phyloP scores from a whole-genome alignment of 2,329 filamentous ascomycete species.

The Trichophyton simii region DNA sequence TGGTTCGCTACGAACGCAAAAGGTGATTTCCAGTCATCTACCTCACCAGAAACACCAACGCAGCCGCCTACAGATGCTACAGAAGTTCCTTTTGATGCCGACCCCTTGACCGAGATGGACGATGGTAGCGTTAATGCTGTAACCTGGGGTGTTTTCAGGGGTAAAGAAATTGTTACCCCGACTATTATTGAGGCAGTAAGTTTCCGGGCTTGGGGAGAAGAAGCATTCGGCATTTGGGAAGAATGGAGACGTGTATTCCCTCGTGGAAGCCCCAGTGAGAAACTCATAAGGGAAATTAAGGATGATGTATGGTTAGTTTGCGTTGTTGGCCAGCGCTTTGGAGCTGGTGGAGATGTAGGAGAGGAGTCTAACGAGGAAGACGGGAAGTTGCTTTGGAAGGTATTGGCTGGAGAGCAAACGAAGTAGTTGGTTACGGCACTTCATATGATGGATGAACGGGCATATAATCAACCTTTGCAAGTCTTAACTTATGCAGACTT shows the following conservation, averaged over 20 bases:
- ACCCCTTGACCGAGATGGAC: slow-evolving; percentile 29
- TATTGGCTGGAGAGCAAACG: slow-evolving; percentile 21
- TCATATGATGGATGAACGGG: neutral
- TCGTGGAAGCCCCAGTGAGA: slow-evolving; percentile 56
- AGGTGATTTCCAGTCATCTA: slow-evolving; percentile 63
- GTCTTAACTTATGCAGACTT: neutral
- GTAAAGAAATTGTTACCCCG: slow-evolving; percentile 90
- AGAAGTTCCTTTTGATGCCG: slow-evolving; percentile 30
- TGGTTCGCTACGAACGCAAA: slow-evolving; percentile 75
- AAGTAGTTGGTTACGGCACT: neutral
- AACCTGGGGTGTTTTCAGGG: slow-evolving; percentile 90
- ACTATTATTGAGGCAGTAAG: slow-evolving; percentile 95
- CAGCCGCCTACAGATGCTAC: slow-evolving; percentile 8
- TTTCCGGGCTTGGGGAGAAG: slow-evolving; percentile 87
- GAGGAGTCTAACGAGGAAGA: slow-evolving; percentile 29
- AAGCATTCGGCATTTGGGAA: slow-evolving; percentile 88
- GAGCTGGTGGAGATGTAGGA: slow-evolving; percentile 28
- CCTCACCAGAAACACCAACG: slow-evolving; percentile 21
- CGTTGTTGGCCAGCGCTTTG: slow-evolving; percentile 37
- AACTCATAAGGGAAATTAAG: slow-evolving; percentile 54
- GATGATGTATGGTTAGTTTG: slow-evolving; percentile 80
- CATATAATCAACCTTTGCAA: neutral
- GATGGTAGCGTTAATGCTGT: slow-evolving; percentile 70
- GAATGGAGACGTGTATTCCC: slow-evolving; percentile 88
- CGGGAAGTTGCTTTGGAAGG: slow-evolving; percentile 30